These are phyloP conservation scores for Beauveria bassiana DNA, from an alignment of 2,329 filamentous ascomycete genomes.

Conservation along the genomic window DNA sequence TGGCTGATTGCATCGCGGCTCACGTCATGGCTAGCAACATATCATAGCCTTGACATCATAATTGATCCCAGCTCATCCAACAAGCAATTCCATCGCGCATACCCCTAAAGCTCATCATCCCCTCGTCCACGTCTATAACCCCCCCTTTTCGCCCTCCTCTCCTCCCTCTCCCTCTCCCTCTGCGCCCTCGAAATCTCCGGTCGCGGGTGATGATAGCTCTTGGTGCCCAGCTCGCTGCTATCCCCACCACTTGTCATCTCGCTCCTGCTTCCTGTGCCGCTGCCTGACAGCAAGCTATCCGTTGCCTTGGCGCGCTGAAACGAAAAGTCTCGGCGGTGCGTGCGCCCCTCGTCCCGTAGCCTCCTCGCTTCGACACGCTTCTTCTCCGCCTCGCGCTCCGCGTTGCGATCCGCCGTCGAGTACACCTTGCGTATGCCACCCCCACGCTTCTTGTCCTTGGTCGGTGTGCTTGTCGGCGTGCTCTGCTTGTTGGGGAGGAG, in stretches of 20 bases:
- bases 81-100: background rate
- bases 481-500: slow-evolving; percentile 51
- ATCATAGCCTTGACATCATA: too few species aligned
- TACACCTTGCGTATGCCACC: slow-evolving; percentile 55
- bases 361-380: slow-evolving; percentile 48
- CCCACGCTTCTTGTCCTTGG: slow-evolving; percentile 24
- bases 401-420: slow-evolving; percentile 49
- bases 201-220: slow-evolving; percentile 49
- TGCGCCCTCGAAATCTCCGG: slow-evolving; percentile 38
- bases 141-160: slow-evolving; percentile 26
- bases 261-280: slow-evolving; percentile 31
- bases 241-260: slow-evolving; percentile 23
- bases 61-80: background rate
- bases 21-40: background rate
- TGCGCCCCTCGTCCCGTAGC: slow-evolving; percentile 41
- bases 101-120: slow-evolving; percentile 17
- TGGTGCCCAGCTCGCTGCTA: slow-evolving; percentile 46
- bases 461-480: slow-evolving; percentile 48
- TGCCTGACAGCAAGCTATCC: slow-evolving; percentile 21
- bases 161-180: slow-evolving; percentile 24
- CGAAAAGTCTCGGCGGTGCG: slow-evolving; percentile 42
- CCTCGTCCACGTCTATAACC: slow-evolving; percentile 29
- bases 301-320: slow-evolving; percentile 39
- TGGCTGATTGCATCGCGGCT: background rate
- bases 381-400: slow-evolving; percentile 43